These are phyloP conservation scores for Vitis amurensis DNA, from an alignment of 164 flowering plant species.

Conservation along the genomic window DNA sequence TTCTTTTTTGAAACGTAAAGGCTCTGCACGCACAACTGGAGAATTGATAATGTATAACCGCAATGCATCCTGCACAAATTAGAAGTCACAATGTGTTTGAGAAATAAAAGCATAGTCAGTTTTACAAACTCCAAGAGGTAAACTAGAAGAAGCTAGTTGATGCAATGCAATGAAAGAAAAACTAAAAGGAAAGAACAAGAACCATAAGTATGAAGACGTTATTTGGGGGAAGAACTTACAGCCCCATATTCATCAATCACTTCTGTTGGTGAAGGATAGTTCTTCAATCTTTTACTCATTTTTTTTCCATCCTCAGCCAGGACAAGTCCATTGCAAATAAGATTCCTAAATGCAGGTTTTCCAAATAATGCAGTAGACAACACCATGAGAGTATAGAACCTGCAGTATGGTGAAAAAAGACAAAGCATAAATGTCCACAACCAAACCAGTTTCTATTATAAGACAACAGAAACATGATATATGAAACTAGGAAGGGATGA, in stretches of 20 bases:
- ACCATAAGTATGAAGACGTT: background rate
- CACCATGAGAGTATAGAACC: slow-evolving; percentile 99
- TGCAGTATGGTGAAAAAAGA: slow-evolving; percentile 23
- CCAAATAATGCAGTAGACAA: slow-evolving; percentile 93
- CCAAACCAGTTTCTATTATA: too few relatives aligned
- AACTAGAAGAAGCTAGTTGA: slow-evolving; percentile 3
- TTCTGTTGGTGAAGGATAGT: slow-evolving; percentile 87
- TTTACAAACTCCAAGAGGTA: background rate
- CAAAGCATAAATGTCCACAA: background rate
- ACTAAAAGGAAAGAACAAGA: background rate
- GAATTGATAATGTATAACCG: slow-evolving; percentile 91
- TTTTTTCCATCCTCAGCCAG: slow-evolving; percentile 97
- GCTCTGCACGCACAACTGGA: slow-evolving; percentile 98
- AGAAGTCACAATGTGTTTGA: background rate
- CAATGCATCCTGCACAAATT: slow-evolving; percentile 70
- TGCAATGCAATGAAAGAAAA: background rate
- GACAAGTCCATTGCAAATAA: slow-evolving; percentile 95
- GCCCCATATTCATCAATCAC: slow-evolving; percentile 92
- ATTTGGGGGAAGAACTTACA: slow-evolving; percentile 44
- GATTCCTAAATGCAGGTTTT: slow-evolving; percentile 93
- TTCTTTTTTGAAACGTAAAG: slow-evolving; percentile 83
- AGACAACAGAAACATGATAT: too few relatives aligned
- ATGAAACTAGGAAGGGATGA: too few relatives aligned
- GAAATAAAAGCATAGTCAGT: background rate
- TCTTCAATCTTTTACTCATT: slow-evolving; percentile 90